A percentile compares a stretch with the other conserved stretches of the same genome.
Evolutionary conservation across 805 yeast genomes (phyloP).

Genomic region (Lipomyces sp.): DNA sequence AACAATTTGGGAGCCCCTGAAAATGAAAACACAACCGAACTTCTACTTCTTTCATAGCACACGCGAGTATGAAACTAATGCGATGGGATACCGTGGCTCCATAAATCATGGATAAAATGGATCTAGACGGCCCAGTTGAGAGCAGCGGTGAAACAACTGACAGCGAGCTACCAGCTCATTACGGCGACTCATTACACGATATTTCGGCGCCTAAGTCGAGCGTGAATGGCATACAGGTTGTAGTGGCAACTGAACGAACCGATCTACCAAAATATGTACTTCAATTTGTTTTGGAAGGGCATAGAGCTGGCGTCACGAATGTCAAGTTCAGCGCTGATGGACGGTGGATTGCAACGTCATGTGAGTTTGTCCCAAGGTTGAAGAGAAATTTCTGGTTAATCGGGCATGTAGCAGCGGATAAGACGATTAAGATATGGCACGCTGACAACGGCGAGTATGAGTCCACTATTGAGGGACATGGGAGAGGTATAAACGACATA

Average conservation of each 20-base stretch:
- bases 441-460: constrained; percentile 47
- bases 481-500: constrained; percentile 72
- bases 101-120: constrained; percentile 13
- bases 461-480: constrained; percentile 59
- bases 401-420: constrained; percentile 48
- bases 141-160: constrained; percentile 33
- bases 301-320: constrained; percentile 28
- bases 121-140: constrained; percentile 8
- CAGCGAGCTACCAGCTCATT: constrained; percentile 28
- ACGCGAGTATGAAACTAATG: too few species aligned
- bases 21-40: too few species aligned
- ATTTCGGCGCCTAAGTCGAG: too few species aligned
- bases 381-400: not conserved
- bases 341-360: constrained; percentile 34
- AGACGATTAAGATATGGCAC: constrained; percentile 63
- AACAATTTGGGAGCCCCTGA: too few species aligned
- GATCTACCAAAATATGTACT: constrained; percentile 18
- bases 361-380: constrained; percentile 14
- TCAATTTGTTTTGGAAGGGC: constrained; percentile 24
- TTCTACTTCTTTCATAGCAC: too few species aligned
- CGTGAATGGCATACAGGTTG: not conserved
- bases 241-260: not conserved
- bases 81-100: not conserved
- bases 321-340: constrained; percentile 32
- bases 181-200: constrained; percentile 17